Conservation (phyloP, 2,329 filamentous ascomycete species). For the Monosporascus sp. region DNA sequence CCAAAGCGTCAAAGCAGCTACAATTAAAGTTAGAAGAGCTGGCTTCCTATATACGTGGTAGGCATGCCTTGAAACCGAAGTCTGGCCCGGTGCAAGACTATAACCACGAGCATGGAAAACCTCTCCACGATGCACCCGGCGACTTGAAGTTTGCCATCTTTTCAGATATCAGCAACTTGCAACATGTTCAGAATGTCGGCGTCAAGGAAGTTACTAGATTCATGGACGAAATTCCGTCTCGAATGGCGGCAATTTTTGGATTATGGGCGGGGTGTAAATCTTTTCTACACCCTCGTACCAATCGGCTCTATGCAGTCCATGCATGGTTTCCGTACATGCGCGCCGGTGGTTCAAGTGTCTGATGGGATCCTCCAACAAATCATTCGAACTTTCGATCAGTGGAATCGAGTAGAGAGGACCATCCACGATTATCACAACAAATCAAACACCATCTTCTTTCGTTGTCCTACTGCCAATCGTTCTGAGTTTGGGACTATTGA, state of each 20-base stretch:
- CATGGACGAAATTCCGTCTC: not conserved
- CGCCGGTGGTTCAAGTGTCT: not conserved
- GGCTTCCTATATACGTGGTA: not conserved
- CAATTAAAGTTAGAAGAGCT: not conserved
- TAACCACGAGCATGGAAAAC: not conserved
- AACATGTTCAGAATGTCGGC: not conserved
- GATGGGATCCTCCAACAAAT: not conserved
- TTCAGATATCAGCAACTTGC: not conserved
- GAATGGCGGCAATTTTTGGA: not conserved
- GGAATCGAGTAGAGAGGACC: not conserved
- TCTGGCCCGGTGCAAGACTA: not conserved
- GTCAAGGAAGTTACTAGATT: not conserved
- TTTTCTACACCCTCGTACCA: not conserved
- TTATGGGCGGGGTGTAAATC: not conserved
- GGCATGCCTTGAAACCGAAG: not conserved
- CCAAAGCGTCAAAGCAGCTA: not conserved
- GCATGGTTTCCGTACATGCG: not conserved
- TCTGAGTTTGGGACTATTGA: not conserved
- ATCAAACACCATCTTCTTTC: not conserved
- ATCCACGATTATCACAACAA: not conserved
- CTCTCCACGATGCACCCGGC: not conserved
- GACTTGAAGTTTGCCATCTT: slow-evolving; percentile 1
- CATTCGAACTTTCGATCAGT: slow-evolving; percentile 1
- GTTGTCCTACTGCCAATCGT: not conserved
- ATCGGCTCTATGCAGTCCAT: not conserved